Percentiles rank a stretch among this genome's conserved stretches.
Conservation (phyloP, 495 filamentous ascomycete genomes). For the Xylaria castorea region DNA sequence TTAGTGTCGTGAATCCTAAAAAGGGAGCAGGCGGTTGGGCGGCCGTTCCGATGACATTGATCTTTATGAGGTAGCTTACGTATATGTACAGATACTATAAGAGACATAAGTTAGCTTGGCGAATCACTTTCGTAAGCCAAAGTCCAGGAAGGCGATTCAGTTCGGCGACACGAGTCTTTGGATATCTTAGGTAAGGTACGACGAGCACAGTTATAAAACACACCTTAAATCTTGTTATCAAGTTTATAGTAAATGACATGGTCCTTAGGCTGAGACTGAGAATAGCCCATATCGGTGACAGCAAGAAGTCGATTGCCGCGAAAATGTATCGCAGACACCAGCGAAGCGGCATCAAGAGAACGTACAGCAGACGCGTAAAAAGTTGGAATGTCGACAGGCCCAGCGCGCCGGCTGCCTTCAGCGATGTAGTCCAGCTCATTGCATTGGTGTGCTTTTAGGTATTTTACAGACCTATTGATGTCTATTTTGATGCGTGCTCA, state of each 20-base stretch:
- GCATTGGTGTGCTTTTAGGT: neutral
- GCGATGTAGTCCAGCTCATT: constrained; percentile 32
- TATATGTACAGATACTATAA: constrained; percentile 68
- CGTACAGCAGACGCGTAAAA: constrained; percentile 36
- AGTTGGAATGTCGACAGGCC: constrained; percentile 37
- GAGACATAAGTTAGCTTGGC: constrained; percentile 34
- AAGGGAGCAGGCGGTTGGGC: neutral
- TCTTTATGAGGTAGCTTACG: constrained; percentile 34
- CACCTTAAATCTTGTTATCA: constrained; percentile 72
- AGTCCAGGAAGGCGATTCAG: neutral
- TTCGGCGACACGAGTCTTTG: neutral
- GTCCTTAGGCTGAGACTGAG: constrained; percentile 38
- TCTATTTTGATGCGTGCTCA: neutral
- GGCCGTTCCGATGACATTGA: neutral
- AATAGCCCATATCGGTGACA: constrained; percentile 46
- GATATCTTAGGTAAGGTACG: constrained; percentile 14
- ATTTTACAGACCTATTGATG: neutral
- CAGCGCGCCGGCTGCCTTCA: constrained; percentile 39
- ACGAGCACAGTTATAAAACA: constrained; percentile 22
- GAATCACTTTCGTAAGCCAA: neutral
- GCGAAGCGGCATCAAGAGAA: constrained; percentile 45
- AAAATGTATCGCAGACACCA: constrained; percentile 46
- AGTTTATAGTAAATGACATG: constrained; percentile 34
- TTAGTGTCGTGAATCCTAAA: constrained; percentile 25
- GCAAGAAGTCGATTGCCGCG: constrained; percentile 38